Evolutionary conservation across 2,329 filamentous ascomycete species (phyloP), one percentile per base, ranked within the genome.

Genomic region (Neofusicoccum laricinum): DNA sequence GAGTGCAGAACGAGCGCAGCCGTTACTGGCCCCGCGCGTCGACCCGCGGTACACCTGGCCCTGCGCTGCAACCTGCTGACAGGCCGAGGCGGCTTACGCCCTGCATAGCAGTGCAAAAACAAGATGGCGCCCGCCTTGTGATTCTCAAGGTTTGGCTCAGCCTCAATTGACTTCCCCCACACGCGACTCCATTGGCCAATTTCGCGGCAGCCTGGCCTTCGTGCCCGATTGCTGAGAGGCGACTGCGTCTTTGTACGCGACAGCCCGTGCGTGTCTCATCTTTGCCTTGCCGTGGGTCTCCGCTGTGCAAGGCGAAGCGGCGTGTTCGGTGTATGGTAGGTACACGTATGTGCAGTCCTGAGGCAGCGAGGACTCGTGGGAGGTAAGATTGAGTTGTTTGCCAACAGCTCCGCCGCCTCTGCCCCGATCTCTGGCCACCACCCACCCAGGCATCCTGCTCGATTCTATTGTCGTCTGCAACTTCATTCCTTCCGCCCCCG

Each of bases 61-160:
- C 36, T 43, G 53, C 25, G 12, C 38, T 46, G 40, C 40, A 48
- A 19, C 55, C 55, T 48, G 55, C 55, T 59, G 55, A 59, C 55
- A 17, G 41, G 36, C 51, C 19, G 12, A 7, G 53, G 21, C 53
- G 15, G 53, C 55, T 59, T 59, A 59, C 53, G 51, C 30, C 51
- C 21, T 43, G 38, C 53, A 43, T 43, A 8, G 4, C 25, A 7
- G 11, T 4, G 17, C 15, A 8, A 10, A 8, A 38, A 11, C 14
- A 15, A 38, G 15, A 46, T 59, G 40, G 55, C 40, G 55, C 30
- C 3, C 41, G 55, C 55, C 55, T 38, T 46, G 41, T 59, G 55
- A 59, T 59, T 59, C 30, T 17, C 55, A 36, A 19, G 25, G 40
- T 10, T 14, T 15, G 14, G 55, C 55, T 59, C 55, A 59, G 55